Conservation (phyloP, 2,329 filamentous ascomycete genomes). For the Aureobasidium sp. region DNA sequence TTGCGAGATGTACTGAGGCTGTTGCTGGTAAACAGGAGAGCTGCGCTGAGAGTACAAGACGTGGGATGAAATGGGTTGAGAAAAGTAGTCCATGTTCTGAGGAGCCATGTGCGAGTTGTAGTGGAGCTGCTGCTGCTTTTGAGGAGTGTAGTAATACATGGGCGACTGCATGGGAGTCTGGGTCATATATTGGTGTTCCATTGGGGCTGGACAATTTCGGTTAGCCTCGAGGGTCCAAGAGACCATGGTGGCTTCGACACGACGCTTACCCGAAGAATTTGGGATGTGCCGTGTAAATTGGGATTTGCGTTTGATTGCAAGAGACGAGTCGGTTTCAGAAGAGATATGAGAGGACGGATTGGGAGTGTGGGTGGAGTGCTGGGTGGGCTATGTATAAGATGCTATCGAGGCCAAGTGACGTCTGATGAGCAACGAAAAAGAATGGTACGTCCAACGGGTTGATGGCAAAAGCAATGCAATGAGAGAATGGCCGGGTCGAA, state of each 20-base stretch:
- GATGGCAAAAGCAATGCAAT: conserved; percentile 17
- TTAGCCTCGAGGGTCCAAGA: conserved; percentile 10
- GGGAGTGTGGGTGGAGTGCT: background rate
- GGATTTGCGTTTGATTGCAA: conserved; percentile 11
- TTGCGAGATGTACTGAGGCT: conserved; percentile 49
- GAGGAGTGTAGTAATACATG: conserved; percentile 83
- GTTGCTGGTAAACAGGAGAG: conserved; percentile 31
- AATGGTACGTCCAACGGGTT: conserved; percentile 11
- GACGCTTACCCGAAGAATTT: conserved; percentile 8
- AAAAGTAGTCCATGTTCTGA: conserved; percentile 39
- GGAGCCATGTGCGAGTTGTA: conserved; percentile 32
- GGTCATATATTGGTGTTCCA: conserved; percentile 27
- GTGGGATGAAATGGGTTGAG: conserved; percentile 18
- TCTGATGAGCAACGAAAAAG: conserved; percentile 5
- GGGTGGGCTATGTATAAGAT: conserved; percentile 6
- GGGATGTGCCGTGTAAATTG: conserved; percentile 1
- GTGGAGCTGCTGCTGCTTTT: conserved; percentile 28
- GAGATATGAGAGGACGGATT: background rate
- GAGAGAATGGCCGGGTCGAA: conserved; percentile 17
- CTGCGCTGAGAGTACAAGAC: conserved; percentile 16
- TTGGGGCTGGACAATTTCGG: conserved; percentile 15
- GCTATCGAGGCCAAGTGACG: conserved; percentile 3
- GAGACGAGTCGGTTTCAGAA: conserved; percentile 5
- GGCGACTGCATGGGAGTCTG: conserved; percentile 55
- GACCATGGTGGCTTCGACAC: conserved; percentile 6